phyloP scores from a whole-genome alignment of 768 basidiomycete genomes.

The Pleurotus tuoliensis region DNA sequence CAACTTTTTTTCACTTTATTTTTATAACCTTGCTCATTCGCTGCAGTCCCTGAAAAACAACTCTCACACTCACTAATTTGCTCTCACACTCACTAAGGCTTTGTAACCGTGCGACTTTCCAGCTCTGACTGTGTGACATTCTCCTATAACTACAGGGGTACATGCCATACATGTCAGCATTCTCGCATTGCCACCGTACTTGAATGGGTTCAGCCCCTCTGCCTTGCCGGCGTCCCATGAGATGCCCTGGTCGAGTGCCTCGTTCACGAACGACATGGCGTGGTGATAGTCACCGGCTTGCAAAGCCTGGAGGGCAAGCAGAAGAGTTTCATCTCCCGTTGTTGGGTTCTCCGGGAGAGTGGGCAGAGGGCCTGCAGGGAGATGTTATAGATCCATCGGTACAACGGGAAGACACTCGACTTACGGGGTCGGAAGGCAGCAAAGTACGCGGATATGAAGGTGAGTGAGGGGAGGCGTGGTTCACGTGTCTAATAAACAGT shows the following conservation, averaged over 20 bases:
- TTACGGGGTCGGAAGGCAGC: constrained; percentile 90
- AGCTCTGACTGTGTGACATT: no score
- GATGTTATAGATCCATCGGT: constrained; percentile 5
- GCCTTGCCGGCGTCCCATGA: constrained; percentile 73
- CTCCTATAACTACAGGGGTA: no score
- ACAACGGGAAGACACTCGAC: constrained; percentile 21
- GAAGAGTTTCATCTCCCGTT: constrained; percentile 79
- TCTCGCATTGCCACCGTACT: constrained; percentile 40
- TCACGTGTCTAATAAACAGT: constrained; percentile 54
- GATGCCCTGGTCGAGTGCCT: constrained; percentile 83
- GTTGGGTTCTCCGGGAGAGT: constrained; percentile 69
- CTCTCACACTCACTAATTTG: no score
- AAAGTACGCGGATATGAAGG: constrained; percentile 94
- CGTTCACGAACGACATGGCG: constrained; percentile 73
- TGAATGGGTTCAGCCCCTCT: constrained; percentile 91
- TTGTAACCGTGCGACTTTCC: no score
- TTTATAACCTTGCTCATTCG: no score
- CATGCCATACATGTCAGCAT: no score
- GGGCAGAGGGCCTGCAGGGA: constrained; percentile 55
- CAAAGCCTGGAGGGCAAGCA: constrained; percentile 79
- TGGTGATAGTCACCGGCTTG: constrained; percentile 82
- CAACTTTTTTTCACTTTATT: no score
- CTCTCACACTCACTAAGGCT: no score
- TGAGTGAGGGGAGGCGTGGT: constrained; percentile 80
- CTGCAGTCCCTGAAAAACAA: no score